These are phyloP conservation scores for Phytomonas sp. DNA, from an alignment of 208 protist species.

Conservation along the genomic window DNA sequence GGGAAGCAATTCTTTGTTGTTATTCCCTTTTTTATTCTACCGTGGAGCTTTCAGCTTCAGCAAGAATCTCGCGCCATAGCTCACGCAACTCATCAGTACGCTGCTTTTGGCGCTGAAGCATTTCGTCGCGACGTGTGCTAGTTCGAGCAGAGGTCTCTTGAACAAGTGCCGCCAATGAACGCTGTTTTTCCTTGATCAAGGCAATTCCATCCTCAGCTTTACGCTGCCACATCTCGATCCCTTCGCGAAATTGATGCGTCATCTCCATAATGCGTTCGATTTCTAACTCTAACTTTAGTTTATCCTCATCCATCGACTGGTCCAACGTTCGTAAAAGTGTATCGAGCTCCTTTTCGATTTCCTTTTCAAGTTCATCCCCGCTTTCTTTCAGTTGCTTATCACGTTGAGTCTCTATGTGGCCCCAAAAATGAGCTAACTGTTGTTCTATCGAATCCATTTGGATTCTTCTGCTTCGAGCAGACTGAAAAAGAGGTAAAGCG, in stretches of 20 bases:
- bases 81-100: slow-evolving; percentile 35
- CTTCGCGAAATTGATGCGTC: slow-evolving; percentile 57
- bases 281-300: slow-evolving; percentile 48
- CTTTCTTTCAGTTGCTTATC: slow-evolving; percentile 22
- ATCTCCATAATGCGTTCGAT: slow-evolving; percentile 54
- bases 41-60: not conserved
- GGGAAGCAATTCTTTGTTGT: not conserved
- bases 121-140: slow-evolving; percentile 26
- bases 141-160: slow-evolving; percentile 50
- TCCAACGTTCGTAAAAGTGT: slow-evolving; percentile 26
- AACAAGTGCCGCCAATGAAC: slow-evolving; percentile 41
- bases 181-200: slow-evolving; percentile 72
- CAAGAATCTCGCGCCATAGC: slow-evolving; percentile 19
- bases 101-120: slow-evolving; percentile 38
- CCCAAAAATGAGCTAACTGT: slow-evolving; percentile 36
- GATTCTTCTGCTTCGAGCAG: not conserved
- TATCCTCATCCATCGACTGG: slow-evolving; percentile 32
- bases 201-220: slow-evolving; percentile 65
- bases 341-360: slow-evolving; percentile 41
- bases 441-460: slow-evolving; percentile 10
- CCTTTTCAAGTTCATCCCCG: slow-evolving; percentile 18
- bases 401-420: slow-evolving; percentile 36
- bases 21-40: not conserved
- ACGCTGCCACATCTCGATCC: slow-evolving; percentile 68
- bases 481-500: not conserved